Conservation (phyloP, 805 yeast species). For the Saturnispora mendoncae region DNA sequence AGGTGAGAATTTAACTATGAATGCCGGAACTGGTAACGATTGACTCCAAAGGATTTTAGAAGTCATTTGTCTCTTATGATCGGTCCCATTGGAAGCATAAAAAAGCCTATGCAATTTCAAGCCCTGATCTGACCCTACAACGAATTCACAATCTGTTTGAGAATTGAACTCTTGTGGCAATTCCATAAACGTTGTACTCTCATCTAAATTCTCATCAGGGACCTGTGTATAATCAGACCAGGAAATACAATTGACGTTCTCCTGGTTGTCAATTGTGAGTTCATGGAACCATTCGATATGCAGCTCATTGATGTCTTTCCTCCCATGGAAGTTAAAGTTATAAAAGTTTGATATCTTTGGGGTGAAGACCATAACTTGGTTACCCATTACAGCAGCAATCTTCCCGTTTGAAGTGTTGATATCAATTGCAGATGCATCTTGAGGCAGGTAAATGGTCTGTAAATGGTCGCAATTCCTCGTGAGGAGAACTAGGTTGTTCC, state of each 20-base stretch:
- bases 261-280: constrained; percentile 14
- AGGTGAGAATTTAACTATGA: constrained; percentile 49
- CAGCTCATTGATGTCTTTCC: constrained; percentile 25
- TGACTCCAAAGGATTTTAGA: constrained; percentile 36
- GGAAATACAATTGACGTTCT: constrained; percentile 23
- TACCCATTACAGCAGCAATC: constrained; percentile 45
- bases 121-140: constrained; percentile 45
- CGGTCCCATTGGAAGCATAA: constrained; percentile 17
- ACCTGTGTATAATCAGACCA: constrained; percentile 31
- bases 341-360: constrained; percentile 46
- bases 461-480: constrained; percentile 44
- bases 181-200: constrained; percentile 22
- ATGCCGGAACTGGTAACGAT: constrained; percentile 54
- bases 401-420: constrained; percentile 54
- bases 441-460: constrained; percentile 68
- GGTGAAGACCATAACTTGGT: constrained; percentile 39
- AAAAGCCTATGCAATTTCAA: constrained; percentile 47
- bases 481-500: constrained; percentile 70
- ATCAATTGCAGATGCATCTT: constrained; percentile 59
- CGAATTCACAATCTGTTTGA: constrained; percentile 41
- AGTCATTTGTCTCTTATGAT: constrained; percentile 16
- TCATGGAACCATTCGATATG: constrained; percentile 28
- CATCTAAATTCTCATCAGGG: constrained; percentile 20
- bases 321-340: constrained; percentile 28
- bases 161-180: constrained; percentile 30